phyloP scores from a whole-genome alignment of 2,329 filamentous ascomycete genomes.

The Myotisia sp. region DNA sequence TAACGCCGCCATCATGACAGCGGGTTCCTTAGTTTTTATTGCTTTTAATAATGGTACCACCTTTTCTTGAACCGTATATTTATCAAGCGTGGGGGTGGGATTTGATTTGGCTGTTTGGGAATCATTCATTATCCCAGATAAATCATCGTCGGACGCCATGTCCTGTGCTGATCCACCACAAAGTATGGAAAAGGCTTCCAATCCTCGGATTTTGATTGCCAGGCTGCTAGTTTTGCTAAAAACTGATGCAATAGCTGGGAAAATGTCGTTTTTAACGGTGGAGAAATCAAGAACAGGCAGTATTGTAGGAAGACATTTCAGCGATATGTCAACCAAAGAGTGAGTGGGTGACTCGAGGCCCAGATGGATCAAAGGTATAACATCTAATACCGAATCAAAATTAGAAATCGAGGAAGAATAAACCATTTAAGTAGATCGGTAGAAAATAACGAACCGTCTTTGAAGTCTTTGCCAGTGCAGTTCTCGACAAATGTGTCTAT shows the following conservation, averaged over 20 bases:
- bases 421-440: not conserved
- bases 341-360: constrained; percentile 83
- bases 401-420: not conserved
- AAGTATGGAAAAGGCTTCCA: constrained; percentile 79
- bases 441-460: constrained; percentile 52
- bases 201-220: constrained; percentile 80
- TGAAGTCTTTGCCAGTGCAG: constrained; percentile 81
- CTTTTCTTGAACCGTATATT: constrained; percentile 97
- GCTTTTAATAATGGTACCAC: constrained; percentile 77
- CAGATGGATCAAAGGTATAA: constrained; percentile 69
- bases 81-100: constrained; percentile 70
- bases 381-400: constrained; percentile 41
- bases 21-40: constrained; percentile 96
- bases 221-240: constrained; percentile 90
- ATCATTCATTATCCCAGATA: constrained; percentile 50
- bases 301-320: constrained; percentile 65
- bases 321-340: constrained; percentile 69
- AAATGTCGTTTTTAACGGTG: constrained; percentile 92
- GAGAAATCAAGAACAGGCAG: constrained; percentile 85
- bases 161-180: constrained; percentile 56
- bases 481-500: constrained; percentile 62
- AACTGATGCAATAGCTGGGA: constrained; percentile 76
- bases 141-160: constrained; percentile 46
- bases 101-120: constrained; percentile 36
- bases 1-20: constrained; percentile 88